Evolutionary conservation across 2,329 filamentous ascomycete species (phyloP), one percentile per base, ranked within the genome.

Genomic region (Aspergillus latus): DNA sequence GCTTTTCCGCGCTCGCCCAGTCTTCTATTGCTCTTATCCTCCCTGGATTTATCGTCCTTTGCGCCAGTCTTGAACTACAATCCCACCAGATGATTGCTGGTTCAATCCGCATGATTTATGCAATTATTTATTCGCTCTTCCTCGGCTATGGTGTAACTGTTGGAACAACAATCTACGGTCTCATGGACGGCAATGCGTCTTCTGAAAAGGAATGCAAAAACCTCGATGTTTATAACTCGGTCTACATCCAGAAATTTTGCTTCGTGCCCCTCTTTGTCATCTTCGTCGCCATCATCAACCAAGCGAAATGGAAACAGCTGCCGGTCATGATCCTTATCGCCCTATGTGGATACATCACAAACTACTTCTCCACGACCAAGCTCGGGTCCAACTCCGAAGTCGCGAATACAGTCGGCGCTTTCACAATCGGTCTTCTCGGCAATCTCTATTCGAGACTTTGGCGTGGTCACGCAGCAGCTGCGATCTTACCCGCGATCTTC

Each of bases 401-500:
- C 32, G 86, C 87, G 59, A 92, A 88, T 70, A 90, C 90, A 30
- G 80, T 95, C 6, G 89, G 89, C 30, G 90, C 91, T 0, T 81
- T 95, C 52, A 84, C 85, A 1, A 86, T 95, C n/a, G 91, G 91
- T n/a, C 83, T 93, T 36, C 76, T 92, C 48, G 90, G 89, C 6
- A 95, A 95, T 64, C 69, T 92, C 1, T 94, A 95, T 76, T 88
- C 88, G 29, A 84, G 90, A 6, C 66, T 81, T 21, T 73, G 88
- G 16, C 91, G 92, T 69, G 89, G 89, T 1, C 82, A 96, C 2
- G 92, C 92, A 0, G 91, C 91, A 0, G 90, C 91, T 0, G 89
- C 90, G 3, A 90, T 97, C 80, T 77, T 96, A 6, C 92, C 92
- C 0, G 92, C 89, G 15, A 96, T 97, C 64, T 96, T 95, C 62